Percentiles rank a stretch among this genome's conserved stretches.
Conservation (phyloP, 1,284 basidiomycete genomes). For the Phylloboletellus chloephorus region DNA sequence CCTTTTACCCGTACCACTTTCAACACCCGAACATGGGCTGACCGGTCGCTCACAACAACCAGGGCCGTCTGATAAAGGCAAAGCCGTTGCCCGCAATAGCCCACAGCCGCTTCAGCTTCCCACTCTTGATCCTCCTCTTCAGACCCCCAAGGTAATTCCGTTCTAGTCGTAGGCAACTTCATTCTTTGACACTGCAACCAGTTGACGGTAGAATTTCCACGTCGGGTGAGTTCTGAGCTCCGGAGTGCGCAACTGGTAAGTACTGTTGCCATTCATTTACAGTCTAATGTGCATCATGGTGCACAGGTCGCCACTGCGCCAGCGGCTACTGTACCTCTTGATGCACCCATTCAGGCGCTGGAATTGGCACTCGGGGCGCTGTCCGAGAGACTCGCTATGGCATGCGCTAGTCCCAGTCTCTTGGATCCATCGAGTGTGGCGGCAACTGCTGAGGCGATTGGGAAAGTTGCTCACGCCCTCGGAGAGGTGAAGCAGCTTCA, state of each 20-base stretch:
- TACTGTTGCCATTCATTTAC: background rate
- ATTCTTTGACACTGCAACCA: conserved; percentile 17
- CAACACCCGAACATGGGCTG: conserved; percentile 5
- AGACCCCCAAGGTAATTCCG: conserved; percentile 28
- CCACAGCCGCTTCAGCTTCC: conserved; percentile 31
- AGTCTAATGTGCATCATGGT: conserved; percentile 2
- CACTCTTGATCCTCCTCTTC: conserved; percentile 28
- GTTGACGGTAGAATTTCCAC: conserved; percentile 20
- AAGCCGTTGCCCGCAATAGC: conserved; percentile 17
- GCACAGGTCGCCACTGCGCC: conserved; percentile 17
- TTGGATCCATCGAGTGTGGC: conserved; percentile 50
- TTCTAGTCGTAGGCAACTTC: background rate
- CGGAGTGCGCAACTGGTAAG: conserved; percentile 18
- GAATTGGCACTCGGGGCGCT: conserved; percentile 50
- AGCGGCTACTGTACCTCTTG: conserved; percentile 18
- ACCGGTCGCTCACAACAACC: conserved; percentile 9
- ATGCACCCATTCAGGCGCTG: conserved; percentile 43
- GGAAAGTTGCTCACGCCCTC: conserved; percentile 60
- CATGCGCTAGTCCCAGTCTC: conserved; percentile 36
- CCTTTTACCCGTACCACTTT: conserved; percentile 35
- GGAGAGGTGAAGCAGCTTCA: conserved; percentile 55
- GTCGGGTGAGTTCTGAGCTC: conserved; percentile 15
- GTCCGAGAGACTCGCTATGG: conserved; percentile 45
- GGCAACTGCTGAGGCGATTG: conserved; percentile 64
- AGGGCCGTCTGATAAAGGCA: conserved; percentile 10